Evolutionary conservation across 352 stramenopile genomes (phyloP).

Genomic region (Aphanomyces euteiches): DNA sequence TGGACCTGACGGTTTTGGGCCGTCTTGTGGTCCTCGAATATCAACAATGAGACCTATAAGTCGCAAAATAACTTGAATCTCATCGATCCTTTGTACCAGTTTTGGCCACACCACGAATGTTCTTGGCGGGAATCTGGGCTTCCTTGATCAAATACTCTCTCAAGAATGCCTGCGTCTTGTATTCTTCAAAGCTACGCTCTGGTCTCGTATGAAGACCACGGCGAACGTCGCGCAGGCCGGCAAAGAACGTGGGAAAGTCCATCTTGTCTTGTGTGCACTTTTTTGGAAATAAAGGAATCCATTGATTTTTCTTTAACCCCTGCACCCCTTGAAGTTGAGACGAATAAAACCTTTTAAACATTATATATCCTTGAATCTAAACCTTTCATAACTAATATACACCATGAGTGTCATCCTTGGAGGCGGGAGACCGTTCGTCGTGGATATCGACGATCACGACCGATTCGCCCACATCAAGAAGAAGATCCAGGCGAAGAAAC

Average conservation of each 20-base stretch:
- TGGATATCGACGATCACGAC: too few species aligned
- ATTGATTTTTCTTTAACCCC: too few species aligned
- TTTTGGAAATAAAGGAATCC: too few species aligned
- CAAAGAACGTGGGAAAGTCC: conserved; percentile 22
- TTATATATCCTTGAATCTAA: too few species aligned
- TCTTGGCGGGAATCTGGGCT: conserved; percentile 69
- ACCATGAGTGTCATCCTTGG: background rate
- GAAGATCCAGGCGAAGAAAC: too few species aligned
- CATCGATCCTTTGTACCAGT: conserved; percentile 43
- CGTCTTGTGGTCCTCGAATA: conserved; percentile 49
- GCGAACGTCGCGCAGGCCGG: conserved; percentile 39
- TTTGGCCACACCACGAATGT: conserved; percentile 69
- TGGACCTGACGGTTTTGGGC: conserved; percentile 45
- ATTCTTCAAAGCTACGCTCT: conserved; percentile 90
- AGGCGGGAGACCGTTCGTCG: too few species aligned
- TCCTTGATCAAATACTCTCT: conserved; percentile 73
- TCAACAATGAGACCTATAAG: conserved; percentile 83
- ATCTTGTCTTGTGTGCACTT: background rate
- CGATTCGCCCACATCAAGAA: too few species aligned
- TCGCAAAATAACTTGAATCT: background rate
- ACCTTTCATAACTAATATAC: too few species aligned
- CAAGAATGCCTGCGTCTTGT: conserved; percentile 84
- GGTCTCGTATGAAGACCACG: conserved; percentile 86
- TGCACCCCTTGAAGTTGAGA: too few species aligned
- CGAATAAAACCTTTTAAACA: too few species aligned